These are phyloP conservation scores for Neonectria hederae DNA, from an alignment of 2,329 filamentous ascomycete genomes.

Conservation along the genomic window DNA sequence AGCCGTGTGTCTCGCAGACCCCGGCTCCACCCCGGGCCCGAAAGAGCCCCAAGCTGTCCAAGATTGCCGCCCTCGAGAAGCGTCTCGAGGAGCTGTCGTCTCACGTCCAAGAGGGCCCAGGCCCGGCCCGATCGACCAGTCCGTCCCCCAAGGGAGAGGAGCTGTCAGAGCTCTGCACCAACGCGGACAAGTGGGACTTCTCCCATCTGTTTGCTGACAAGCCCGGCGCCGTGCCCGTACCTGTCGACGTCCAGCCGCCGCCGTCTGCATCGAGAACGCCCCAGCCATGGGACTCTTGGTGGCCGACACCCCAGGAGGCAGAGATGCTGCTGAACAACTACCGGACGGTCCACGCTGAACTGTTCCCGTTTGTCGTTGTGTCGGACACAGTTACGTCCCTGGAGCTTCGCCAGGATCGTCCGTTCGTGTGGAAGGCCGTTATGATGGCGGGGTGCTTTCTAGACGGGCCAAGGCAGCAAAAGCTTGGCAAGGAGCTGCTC, in stretches of 20 bases:
- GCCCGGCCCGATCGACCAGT: constrained; percentile 23
- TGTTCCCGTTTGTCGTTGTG: constrained; percentile 59
- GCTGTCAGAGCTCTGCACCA: constrained; percentile 16
- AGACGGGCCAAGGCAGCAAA: constrained; percentile 55
- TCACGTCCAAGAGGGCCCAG: constrained; percentile 49
- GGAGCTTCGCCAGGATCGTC: constrained; percentile 50
- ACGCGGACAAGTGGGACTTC: constrained; percentile 37
- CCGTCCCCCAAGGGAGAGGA: constrained; percentile 18
- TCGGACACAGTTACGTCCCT: constrained; percentile 48
- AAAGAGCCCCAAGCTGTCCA: constrained; percentile 57
- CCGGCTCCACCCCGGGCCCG: constrained; percentile 59
- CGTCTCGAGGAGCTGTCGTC: constrained; percentile 60
- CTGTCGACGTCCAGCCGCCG: constrained; percentile 20
- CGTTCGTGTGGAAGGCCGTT: constrained; percentile 60
- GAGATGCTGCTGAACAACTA: constrained; percentile 52
- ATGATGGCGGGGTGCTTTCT: constrained; percentile 57
- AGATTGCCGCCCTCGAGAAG: constrained; percentile 61
- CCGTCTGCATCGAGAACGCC: constrained; percentile 23
- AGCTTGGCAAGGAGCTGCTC: constrained; percentile 56
- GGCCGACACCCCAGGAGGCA: constrained; percentile 55
- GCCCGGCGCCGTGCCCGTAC: not conserved
- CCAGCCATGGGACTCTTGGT: constrained; percentile 46
- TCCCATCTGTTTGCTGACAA: constrained; percentile 49
- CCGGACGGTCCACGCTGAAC: constrained; percentile 43
- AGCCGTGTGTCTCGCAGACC: constrained; percentile 57